Base-by-base conservation (phyloP, 2,329 filamentous ascomycete genomes). In the Fusarium sp. region DNA sequence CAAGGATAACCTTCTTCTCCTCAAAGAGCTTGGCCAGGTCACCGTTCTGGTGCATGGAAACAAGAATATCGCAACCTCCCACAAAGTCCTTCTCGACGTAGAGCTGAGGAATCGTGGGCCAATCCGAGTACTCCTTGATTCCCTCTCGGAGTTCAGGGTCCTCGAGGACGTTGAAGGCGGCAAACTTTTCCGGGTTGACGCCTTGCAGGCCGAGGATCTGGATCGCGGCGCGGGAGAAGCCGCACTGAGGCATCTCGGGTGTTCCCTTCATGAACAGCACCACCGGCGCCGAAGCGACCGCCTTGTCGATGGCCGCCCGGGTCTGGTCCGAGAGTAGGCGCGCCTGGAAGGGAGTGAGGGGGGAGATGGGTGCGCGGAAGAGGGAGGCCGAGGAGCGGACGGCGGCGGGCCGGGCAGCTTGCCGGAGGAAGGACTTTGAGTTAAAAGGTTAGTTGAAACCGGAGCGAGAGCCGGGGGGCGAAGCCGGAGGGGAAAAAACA, bases 191-290 rank as follows among this genome's bases (percentile, higher is more conserved):
- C 18, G 96, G 96, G 85, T 98, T 94, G 71, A 99, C 95, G 74
- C 96, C 96, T 85, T 99, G 96, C 79, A 98, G 85, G 67, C 96
- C 94, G 73, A 99, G 88, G 79, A 99, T 95, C 87, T 98, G 95
- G 82, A 99, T 97, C 82, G 90, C 94, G 64, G 96, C 96, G 78
- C 95, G 91, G 68, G 96, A 98, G 88, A 98, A 99, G 54, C 96
- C 96, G 85, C 96, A 99, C 84, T 98, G 95, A 22, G 96, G 96
- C 70, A 91, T 94, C 85, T 98, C 95, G 67, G 96, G 96, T 1
- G 96, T 98, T 69, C 96, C 96, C 87, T 99, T 99, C 96, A 99
- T 99, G 88, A 99, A 99, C 66, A 99, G 89, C 1, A 99, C 96
- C 0, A 99, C 96, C 3, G 96, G 96, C 0, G 95, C 93, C 1